Evolutionary conservation across 352 stramenopile genomes (phyloP).

Genomic region (Plasmopara muralis): DNA sequence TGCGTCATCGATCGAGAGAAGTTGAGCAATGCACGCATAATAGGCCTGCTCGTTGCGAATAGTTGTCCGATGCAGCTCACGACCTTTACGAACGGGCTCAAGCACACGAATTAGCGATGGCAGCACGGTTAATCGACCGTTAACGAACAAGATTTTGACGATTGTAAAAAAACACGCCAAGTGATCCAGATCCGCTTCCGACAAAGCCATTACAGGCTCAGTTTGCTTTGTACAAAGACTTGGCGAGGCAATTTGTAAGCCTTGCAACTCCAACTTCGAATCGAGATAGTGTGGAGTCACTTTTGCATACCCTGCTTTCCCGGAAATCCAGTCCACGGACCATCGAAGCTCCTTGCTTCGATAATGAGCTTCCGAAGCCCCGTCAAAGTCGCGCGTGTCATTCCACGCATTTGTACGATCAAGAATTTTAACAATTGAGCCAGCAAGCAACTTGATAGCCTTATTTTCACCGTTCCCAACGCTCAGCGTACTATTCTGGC

Average conservation of each 20-base stretch:
- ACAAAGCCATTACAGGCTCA: background rate
- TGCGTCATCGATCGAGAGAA: slow-evolving; percentile 47
- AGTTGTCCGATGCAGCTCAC: slow-evolving; percentile 66
- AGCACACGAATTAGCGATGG: slow-evolving; percentile 50
- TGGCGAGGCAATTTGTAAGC: background rate
- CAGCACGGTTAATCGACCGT: slow-evolving; percentile 39
- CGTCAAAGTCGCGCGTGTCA: background rate
- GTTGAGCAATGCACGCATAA: slow-evolving; percentile 79
- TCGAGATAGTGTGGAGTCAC: slow-evolving; percentile 10
- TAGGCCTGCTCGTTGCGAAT: slow-evolving; percentile 87
- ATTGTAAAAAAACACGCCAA: slow-evolving; percentile 75
- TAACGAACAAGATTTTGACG: slow-evolving; percentile 83
- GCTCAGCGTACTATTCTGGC: slow-evolving; percentile 25
- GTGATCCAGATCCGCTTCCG: slow-evolving; percentile 61
- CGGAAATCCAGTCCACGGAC: slow-evolving; percentile 26
- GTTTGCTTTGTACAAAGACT: background rate
- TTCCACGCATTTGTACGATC: slow-evolving; percentile 19
- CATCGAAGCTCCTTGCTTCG: slow-evolving; percentile 4
- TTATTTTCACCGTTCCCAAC: slow-evolving; percentile 17
- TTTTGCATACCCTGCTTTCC: slow-evolving; percentile 15
- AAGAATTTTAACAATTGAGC: slow-evolving; percentile 30
- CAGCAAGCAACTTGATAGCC: slow-evolving; percentile 15
- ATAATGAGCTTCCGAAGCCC: background rate
- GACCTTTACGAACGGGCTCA: slow-evolving; percentile 54
- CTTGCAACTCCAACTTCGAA: background rate